A percentile compares a stretch with the other conserved stretches of the same genome.
phyloP scores from a whole-genome alignment of 1,284 basidiomycete species.

The Fomitopsis pinicola region DNA sequence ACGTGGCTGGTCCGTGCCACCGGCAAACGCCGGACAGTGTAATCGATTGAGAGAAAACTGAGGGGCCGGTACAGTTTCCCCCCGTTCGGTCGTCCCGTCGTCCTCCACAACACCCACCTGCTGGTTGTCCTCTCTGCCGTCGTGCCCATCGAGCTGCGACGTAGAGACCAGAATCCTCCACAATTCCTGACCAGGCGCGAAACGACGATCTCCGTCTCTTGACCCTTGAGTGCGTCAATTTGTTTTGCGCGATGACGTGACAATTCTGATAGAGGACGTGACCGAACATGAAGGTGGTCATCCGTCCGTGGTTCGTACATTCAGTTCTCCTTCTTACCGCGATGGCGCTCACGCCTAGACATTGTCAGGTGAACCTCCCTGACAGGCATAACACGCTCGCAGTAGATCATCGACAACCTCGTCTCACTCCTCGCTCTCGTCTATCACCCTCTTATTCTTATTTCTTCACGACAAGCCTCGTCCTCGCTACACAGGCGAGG shows the following conservation, averaged over 20 bases:
- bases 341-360: slow-evolving; percentile 9
- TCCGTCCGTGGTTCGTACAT: slow-evolving; percentile 62
- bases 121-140: slow-evolving; percentile 27
- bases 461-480: slow-evolving; percentile 22
- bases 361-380: slow-evolving; percentile 72
- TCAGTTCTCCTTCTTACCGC: slow-evolving; percentile 5
- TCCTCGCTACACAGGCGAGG: slow-evolving; percentile 72
- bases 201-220: slow-evolving; percentile 77
- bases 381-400: slow-evolving; percentile 41
- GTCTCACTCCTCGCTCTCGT: slow-evolving; percentile 14
- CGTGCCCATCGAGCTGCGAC: slow-evolving; percentile 33
- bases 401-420: background rate
- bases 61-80: background rate
- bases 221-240: slow-evolving; percentile 63
- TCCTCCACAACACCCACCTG: slow-evolving; percentile 3
- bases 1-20: background rate
- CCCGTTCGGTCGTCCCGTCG: background rate
- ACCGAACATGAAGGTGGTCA: slow-evolving; percentile 56
- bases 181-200: slow-evolving; percentile 70
- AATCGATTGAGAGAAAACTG: slow-evolving; percentile 21
- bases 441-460: slow-evolving; percentile 10
- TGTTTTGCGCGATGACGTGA: background rate
- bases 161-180: slow-evolving; percentile 38
- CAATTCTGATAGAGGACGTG: background rate
- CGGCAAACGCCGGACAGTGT: slow-evolving; percentile 13